A percentile compares a stretch with the other conserved stretches of the same genome.
Evolutionary conservation across 2,329 filamentous ascomycete species (phyloP).

Genomic region (Torrubiellomyces zombiae): DNA sequence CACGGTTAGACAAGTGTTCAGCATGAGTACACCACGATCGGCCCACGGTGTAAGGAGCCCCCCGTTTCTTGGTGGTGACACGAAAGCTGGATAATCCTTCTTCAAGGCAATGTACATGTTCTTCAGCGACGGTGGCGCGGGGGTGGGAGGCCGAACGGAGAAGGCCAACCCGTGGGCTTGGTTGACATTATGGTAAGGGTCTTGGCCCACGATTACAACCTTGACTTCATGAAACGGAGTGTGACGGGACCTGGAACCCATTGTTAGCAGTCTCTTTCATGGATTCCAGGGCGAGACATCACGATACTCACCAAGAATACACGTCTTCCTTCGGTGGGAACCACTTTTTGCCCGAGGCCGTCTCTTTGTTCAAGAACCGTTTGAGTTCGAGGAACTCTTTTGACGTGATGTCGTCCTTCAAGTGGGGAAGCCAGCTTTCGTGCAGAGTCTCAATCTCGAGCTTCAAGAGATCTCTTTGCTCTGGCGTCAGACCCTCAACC

Average conservation of each 20-base stretch:
- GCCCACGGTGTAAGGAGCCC: slow-evolving; percentile 89
- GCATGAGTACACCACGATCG: slow-evolving; percentile 75
- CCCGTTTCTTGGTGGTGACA: slow-evolving; percentile 55
- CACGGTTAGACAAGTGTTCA: slow-evolving; percentile 92
- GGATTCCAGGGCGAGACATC: neutral
- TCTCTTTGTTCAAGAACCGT: slow-evolving; percentile 67
- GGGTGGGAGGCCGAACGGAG: slow-evolving; percentile 78
- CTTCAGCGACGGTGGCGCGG: slow-evolving; percentile 71
- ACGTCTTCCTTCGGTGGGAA: slow-evolving; percentile 82
- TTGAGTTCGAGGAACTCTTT: slow-evolving; percentile 79
- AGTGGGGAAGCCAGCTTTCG: slow-evolving; percentile 74
- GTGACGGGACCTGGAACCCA: slow-evolving; percentile 62
- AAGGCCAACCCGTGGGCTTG: slow-evolving; percentile 96
- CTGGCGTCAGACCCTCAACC: slow-evolving; percentile 60
- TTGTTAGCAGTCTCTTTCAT: neutral
- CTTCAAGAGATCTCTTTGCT: slow-evolving; percentile 68
- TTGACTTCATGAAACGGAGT: slow-evolving; percentile 82
- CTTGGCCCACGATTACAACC: slow-evolving; percentile 85
- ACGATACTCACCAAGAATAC: slow-evolving; percentile 65
- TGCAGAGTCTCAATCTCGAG: slow-evolving; percentile 87
- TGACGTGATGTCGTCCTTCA: slow-evolving; percentile 71
- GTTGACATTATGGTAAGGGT: slow-evolving; percentile 90
- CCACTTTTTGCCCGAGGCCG: slow-evolving; percentile 54
- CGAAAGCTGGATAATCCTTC: slow-evolving; percentile 74
- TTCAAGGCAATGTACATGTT: slow-evolving; percentile 88